Conservation (phyloP, 805 yeast genomes). For the Kodamaea hsintzibuensis region DNA sequence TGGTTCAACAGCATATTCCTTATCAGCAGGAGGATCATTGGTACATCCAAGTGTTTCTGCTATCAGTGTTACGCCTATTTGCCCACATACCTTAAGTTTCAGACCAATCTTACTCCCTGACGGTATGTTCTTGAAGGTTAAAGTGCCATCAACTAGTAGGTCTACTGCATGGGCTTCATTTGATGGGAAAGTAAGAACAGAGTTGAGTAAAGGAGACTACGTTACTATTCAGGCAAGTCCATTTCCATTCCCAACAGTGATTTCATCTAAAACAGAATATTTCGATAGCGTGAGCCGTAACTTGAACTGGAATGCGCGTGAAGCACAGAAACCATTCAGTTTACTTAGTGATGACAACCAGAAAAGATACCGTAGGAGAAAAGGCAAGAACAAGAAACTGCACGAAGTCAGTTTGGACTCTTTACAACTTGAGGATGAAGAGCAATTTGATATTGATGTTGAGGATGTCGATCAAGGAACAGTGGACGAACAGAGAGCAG, state of each 20-base stretch:
- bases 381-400: slow-evolving; percentile 5
- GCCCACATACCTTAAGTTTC: slow-evolving; percentile 93
- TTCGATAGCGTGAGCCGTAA: slow-evolving; percentile 84
- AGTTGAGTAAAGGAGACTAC: slow-evolving; percentile 78
- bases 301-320: slow-evolving; percentile 91
- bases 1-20: slow-evolving; percentile 93
- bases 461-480: slow-evolving; percentile 23
- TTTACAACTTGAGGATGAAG: slow-evolving; percentile 16
- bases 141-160: slow-evolving; percentile 75
- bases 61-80: slow-evolving; percentile 89
- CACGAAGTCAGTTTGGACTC: slow-evolving; percentile 1
- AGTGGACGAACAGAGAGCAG: slow-evolving; percentile 26
- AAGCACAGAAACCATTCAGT: slow-evolving; percentile 79
- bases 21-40: slow-evolving; percentile 92
- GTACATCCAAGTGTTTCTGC: slow-evolving; percentile 95
- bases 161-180: slow-evolving; percentile 97
- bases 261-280: slow-evolving; percentile 70
- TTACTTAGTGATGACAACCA: slow-evolving; percentile 55
- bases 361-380: slow-evolving; percentile 27
- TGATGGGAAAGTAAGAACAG: slow-evolving; percentile 89
- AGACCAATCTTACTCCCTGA: slow-evolving; percentile 92
- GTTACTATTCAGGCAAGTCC: slow-evolving; percentile 83
- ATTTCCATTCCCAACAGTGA: slow-evolving; percentile 92
- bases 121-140: slow-evolving; percentile 80
- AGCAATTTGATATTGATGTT: slow-evolving; percentile 33